Percentiles rank a stretch among this genome's conserved stretches.
Conservation (phyloP, 2,329 filamentous ascomycete genomes). For the Fusarium clavum region DNA sequence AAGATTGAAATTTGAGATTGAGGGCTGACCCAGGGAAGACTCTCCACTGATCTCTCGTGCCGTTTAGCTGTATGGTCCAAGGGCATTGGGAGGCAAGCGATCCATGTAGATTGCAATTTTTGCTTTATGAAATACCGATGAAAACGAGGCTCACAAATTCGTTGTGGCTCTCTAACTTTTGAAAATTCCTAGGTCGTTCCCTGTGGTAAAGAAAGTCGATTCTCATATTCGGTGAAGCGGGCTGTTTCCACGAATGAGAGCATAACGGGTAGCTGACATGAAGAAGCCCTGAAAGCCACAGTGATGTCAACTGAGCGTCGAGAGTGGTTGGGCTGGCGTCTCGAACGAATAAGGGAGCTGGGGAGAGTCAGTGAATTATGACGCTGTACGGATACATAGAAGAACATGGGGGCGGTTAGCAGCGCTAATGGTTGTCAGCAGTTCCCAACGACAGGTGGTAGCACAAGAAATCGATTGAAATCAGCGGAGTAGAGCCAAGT, state of each 20-base stretch:
- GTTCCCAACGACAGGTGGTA: background rate
- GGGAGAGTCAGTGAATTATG: constrained; percentile 29
- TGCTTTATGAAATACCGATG: constrained; percentile 13
- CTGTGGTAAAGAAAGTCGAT: constrained; percentile 14
- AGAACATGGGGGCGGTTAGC: constrained; percentile 13
- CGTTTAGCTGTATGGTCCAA: constrained; percentile 9
- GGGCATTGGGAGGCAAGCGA: background rate
- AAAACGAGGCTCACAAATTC: constrained; percentile 25
- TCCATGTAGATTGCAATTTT: constrained; percentile 23
- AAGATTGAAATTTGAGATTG: constrained; percentile 37
- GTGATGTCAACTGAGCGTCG: constrained; percentile 44
- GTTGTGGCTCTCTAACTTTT: constrained; percentile 3
- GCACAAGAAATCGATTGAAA: background rate
- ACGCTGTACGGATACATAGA: constrained; percentile 1
- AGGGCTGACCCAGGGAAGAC: constrained; percentile 37
- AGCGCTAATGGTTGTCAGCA: background rate
- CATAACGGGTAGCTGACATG: constrained; percentile 10
- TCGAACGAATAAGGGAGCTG: constrained; percentile 38
- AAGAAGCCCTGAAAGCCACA: constrained; percentile 29
- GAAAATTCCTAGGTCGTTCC: constrained; percentile 4
- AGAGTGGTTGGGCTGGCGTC: constrained; percentile 34
- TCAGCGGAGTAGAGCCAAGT: background rate
- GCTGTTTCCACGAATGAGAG: constrained; percentile 31
- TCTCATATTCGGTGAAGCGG: constrained; percentile 23
- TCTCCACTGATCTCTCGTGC: constrained; percentile 23